phyloP scores from a whole-genome alignment of 345 rosid genomes.

The Rhodamnia rubescens region DNA sequence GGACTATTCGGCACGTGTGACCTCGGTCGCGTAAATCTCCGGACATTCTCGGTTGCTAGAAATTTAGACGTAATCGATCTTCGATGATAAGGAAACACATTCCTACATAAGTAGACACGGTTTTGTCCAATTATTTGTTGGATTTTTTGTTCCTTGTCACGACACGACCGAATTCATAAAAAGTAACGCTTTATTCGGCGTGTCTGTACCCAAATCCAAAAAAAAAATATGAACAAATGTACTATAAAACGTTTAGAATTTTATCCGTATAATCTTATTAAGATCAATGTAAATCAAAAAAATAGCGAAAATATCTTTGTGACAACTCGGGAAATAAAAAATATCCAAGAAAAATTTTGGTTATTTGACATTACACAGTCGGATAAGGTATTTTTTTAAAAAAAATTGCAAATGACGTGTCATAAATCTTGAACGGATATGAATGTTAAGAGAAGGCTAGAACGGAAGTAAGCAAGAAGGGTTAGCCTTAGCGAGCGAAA shows the following conservation, averaged over 20 bases:
- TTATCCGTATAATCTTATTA: not conserved
- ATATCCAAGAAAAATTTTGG: not conserved
- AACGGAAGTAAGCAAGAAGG: not conserved
- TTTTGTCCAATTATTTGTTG: not conserved
- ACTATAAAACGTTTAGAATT: not conserved
- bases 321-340: no score
- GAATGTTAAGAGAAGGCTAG: not conserved
- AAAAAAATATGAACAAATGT: not conserved
- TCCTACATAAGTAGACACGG: no score
- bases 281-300: rapidly evolving
- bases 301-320: not conserved
- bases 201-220: not conserved
- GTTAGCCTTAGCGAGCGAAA: not conserved
- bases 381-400: not conserved
- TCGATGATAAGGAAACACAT: rapidly evolving
- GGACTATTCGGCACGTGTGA: rapidly evolving
- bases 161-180: not conserved
- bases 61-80: rapidly evolving
- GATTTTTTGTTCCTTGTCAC: not conserved
- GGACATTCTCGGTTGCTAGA: not conserved
- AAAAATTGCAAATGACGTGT: not conserved
- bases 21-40: not conserved
- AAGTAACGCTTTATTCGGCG: not conserved
- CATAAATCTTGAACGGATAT: not conserved
- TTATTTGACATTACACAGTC: not conserved